Evolutionary conservation across 2,329 filamentous ascomycete species (phyloP).

Genomic region (Dryadomyces quercivorus): DNA sequence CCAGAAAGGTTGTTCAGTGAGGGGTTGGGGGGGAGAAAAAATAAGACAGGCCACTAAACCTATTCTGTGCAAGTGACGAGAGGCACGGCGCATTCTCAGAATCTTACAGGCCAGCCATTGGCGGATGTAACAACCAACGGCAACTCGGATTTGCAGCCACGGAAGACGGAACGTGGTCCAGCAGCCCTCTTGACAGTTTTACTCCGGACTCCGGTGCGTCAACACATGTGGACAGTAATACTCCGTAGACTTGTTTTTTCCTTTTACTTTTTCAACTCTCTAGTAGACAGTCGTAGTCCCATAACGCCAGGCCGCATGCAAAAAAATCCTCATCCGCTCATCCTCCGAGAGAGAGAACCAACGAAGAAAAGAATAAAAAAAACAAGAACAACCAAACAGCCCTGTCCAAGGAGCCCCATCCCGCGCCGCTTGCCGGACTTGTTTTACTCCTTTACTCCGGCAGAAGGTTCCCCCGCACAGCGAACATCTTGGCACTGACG

Average conservation of each 20-base stretch:
- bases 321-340: slow-evolving; percentile 1
- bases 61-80: neutral
- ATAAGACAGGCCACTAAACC: neutral
- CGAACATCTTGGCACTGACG: slow-evolving; percentile 96
- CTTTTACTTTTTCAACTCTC: neutral
- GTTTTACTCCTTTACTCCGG: slow-evolving; percentile 31
- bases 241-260: neutral
- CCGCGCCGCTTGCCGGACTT: neutral
- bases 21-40: slow-evolving; percentile 1
- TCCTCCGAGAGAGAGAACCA: neutral
- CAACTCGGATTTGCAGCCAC: neutral
- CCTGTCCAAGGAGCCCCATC: neutral
- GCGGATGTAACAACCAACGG: neutral
- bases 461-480: slow-evolving; percentile 61
- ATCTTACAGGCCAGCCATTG: neutral
- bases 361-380: neutral
- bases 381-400: neutral
- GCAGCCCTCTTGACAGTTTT: too few relatives aligned
- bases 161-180: neutral
- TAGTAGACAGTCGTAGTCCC: slow-evolving; percentile 5
- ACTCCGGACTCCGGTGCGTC: too few relatives aligned
- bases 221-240: too few relatives aligned
- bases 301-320: slow-evolving; percentile 6
- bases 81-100: neutral
- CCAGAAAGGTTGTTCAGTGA: neutral